These are phyloP conservation scores for Porphyrellus cyaneotinctus DNA, from an alignment of 768 basidiomycete species.

Conservation along the genomic window DNA sequence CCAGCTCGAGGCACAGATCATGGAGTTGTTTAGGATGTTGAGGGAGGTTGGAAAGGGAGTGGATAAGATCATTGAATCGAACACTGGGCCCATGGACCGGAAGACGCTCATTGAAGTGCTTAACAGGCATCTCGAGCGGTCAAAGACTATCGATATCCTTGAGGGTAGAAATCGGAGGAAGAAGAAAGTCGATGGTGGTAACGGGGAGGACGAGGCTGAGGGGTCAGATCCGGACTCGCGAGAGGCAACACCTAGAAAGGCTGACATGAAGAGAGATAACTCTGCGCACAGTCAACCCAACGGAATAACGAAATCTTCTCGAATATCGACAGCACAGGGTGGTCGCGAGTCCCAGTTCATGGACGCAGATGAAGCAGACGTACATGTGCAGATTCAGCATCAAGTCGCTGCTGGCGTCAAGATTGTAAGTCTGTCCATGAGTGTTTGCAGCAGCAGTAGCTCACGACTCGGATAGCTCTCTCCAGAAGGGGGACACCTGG, in stretches of 20 bases:
- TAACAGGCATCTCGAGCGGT: slow-evolving; percentile 78
- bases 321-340: slow-evolving; percentile 40
- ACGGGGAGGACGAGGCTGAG: slow-evolving; percentile 34
- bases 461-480: slow-evolving; percentile 48
- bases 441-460: not conserved
- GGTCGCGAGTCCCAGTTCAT: slow-evolving; percentile 78
- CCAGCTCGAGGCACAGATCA: slow-evolving; percentile 87
- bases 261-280: slow-evolving; percentile 39
- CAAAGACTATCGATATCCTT: slow-evolving; percentile 78
- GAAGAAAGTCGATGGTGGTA: slow-evolving; percentile 29
- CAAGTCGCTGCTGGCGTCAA: slow-evolving; percentile 73
- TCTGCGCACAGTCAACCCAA: slow-evolving; percentile 31
- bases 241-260: slow-evolving; percentile 57
- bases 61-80: slow-evolving; percentile 66
- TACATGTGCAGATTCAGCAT: slow-evolving; percentile 83
- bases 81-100: slow-evolving; percentile 64
- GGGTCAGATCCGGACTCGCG: slow-evolving; percentile 46
- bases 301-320: slow-evolving; percentile 28
- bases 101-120: slow-evolving; percentile 75
- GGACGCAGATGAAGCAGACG: slow-evolving; percentile 83
- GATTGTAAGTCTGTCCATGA: slow-evolving; percentile 44
- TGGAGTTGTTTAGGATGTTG: slow-evolving; percentile 92
- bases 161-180: slow-evolving; percentile 58
- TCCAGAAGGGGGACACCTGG: slow-evolving; percentile 53
- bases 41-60: slow-evolving; percentile 78